phyloP scores from a whole-genome alignment of 331 rosid genomes.

The Acacia pycnantha region DNA sequence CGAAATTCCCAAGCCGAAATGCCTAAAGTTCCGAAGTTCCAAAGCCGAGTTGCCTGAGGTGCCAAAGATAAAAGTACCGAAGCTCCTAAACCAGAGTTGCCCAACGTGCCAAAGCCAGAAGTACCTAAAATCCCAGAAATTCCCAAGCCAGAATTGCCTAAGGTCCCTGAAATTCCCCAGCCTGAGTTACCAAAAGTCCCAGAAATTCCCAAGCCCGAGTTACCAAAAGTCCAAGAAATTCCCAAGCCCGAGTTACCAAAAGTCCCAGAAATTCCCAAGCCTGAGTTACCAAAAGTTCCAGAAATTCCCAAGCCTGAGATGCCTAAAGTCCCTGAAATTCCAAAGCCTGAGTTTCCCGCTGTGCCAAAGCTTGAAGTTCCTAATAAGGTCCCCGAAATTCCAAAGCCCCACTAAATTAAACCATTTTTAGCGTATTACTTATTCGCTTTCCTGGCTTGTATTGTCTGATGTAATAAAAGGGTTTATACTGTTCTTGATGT shows the following conservation, averaged over 20 bases:
- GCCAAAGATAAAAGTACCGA: neutral
- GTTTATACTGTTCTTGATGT: neutral
- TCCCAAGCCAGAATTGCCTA: conserved; percentile 3
- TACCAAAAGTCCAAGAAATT: conserved; percentile 9
- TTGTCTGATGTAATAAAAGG: neutral
- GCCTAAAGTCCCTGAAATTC: neutral
- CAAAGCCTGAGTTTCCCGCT: neutral
- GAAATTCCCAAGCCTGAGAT: neutral
- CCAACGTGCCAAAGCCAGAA: neutral
- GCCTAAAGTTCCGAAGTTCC: neutral
- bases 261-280: neutral
- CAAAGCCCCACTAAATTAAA: neutral
- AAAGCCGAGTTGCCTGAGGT: conserved; percentile 19
- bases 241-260: neutral
- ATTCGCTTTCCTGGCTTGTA: neutral
- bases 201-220: neutral
- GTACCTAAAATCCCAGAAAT: neutral
- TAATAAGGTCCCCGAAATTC: neutral
- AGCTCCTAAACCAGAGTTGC: neutral
- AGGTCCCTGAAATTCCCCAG: neutral
- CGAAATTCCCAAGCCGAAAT: conserved; percentile 3
- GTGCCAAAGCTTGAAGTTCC: conserved; percentile 3
- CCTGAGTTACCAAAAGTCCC: neutral
- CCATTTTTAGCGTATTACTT: neutral
- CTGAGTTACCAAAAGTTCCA: too few species aligned